Conservation (phyloP, 306 rosid genomes). For the Cicer arietinum region DNA sequence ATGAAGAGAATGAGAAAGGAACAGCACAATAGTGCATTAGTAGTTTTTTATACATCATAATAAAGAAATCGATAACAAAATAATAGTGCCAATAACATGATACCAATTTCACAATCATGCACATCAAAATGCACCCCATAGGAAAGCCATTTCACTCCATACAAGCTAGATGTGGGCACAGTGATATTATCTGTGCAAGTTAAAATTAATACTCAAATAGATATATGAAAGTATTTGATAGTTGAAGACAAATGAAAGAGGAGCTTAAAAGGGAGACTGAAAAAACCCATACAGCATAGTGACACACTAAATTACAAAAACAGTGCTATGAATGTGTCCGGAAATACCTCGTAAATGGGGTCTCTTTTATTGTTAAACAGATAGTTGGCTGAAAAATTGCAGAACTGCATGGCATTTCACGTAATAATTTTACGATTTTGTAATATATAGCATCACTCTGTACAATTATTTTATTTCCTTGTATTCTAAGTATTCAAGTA, state of each 20-base stretch:
- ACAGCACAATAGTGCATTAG: not conserved
- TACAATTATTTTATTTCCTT: conserved; percentile 11
- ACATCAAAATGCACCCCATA: conserved; percentile 6
- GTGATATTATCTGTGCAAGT: not conserved
- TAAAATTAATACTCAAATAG: not conserved
- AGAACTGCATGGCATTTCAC: not conserved
- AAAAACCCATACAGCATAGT: not conserved
- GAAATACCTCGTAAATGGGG: not conserved
- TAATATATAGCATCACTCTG: not conserved
- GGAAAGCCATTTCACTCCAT: conserved; percentile 8
- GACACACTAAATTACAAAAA: not conserved
- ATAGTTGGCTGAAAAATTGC: not conserved
- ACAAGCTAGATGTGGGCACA: conserved; percentile 9
- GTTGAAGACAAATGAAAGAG: not conserved
- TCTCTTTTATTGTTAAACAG: not conserved
- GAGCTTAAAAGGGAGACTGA: not conserved
- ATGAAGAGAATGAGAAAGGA: conserved; percentile 5
- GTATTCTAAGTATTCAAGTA: conserved; percentile 22
- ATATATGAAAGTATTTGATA: not conserved
- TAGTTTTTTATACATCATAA: not conserved
- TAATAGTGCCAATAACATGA: not conserved
- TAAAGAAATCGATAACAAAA: not conserved
- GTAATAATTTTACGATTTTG: not conserved
- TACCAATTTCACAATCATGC: not conserved
- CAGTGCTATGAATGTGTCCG: not conserved